These are phyloP conservation scores for Hypholoma sublateritium DNA, from an alignment of 768 basidiomycete species.

Conservation along the genomic window DNA sequence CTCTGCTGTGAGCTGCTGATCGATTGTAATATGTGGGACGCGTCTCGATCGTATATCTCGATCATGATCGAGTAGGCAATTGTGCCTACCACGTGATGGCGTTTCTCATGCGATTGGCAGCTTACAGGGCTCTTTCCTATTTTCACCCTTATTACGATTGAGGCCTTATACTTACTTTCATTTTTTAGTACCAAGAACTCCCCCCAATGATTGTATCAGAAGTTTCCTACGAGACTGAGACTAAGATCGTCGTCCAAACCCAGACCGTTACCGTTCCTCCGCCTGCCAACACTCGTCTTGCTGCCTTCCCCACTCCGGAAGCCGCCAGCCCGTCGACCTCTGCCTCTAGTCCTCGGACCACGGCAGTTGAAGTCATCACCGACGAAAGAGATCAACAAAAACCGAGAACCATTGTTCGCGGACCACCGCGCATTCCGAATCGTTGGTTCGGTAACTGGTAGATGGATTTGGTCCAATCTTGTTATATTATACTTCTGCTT, in stretches of 20 bases:
- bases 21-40: constrained; percentile 34
- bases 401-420: constrained; percentile 42
- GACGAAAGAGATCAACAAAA: constrained; percentile 46
- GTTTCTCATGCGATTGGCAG: constrained; percentile 35
- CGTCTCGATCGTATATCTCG: constrained; percentile 30
- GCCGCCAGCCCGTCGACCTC: constrained; percentile 54
- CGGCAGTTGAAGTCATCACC: constrained; percentile 65
- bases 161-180: constrained; percentile 33
- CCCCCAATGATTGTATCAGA: constrained; percentile 46
- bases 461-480: constrained; percentile 24
- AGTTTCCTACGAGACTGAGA: constrained; percentile 55
- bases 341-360: constrained; percentile 71
- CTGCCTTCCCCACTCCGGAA: constrained; percentile 71
- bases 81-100: constrained; percentile 44
- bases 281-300: constrained; percentile 77
- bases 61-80: constrained; percentile 30
- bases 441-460: constrained; percentile 66
- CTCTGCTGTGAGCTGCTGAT: constrained; percentile 34
- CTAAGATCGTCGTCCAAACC: constrained; percentile 65
- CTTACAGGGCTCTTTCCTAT: constrained; percentile 21
- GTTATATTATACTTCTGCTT: constrained; percentile 23
- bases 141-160: constrained; percentile 12
- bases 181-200: constrained; percentile 43
- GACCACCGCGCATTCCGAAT: constrained; percentile 49
- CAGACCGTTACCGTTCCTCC: constrained; percentile 71